phyloP scores from a whole-genome alignment of 768 basidiomycete genomes.

The Boletus reticulatus region DNA sequence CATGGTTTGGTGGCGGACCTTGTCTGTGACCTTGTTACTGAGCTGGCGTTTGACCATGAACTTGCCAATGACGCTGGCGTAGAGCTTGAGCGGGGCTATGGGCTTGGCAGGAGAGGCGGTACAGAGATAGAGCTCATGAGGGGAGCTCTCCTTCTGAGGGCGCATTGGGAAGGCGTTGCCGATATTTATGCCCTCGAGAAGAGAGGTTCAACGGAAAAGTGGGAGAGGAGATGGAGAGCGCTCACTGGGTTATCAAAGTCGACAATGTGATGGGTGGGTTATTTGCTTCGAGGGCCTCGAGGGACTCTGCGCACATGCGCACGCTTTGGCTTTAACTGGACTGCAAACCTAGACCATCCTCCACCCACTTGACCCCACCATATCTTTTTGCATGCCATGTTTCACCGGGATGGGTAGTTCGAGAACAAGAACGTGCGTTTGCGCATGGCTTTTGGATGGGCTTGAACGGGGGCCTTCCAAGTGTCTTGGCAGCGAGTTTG shows the following conservation, averaged over 20 bases:
- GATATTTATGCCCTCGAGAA: conserved; percentile 70
- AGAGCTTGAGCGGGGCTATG: conserved; percentile 65
- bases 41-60: conserved; percentile 65
- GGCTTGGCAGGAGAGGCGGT: conserved; percentile 55
- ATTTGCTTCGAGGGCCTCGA: conserved; percentile 61
- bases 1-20: conserved; percentile 45
- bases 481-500: no score
- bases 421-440: no score
- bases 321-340: conserved; percentile 66
- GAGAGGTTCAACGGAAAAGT: background rate
- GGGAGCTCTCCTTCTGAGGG: conserved; percentile 47
- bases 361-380: no score
- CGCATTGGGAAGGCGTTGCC: conserved; percentile 61
- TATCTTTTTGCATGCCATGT: no score
- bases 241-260: conserved; percentile 62
- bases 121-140: conserved; percentile 75
- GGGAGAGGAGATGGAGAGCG: conserved; percentile 1
- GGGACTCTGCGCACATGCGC: conserved; percentile 68
- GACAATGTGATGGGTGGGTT: conserved; percentile 51
- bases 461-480: no score
- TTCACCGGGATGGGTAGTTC: no score
- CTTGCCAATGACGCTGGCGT: conserved; percentile 73
- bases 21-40: conserved; percentile 40
- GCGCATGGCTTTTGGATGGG: no score
- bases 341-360: no score